Percentiles rank a stretch among this genome's conserved stretches.
Evolutionary conservation across 179 eudicot species (phyloP).

Genomic region (Spergularia azorica): DNA sequence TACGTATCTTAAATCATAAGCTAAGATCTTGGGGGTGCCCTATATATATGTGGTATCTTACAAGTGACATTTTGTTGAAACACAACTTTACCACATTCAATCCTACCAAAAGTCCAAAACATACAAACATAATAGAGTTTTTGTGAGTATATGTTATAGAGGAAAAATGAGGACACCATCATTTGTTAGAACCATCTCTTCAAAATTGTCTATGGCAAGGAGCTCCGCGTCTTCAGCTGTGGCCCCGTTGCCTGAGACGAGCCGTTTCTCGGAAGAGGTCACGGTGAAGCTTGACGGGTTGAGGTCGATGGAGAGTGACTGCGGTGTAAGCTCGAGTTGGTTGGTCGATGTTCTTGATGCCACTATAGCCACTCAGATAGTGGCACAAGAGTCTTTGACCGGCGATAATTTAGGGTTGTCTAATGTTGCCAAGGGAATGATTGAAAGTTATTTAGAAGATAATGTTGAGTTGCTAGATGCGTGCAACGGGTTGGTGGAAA

Average conservation of each 20-base stretch:
- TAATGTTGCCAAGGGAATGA: constrained; percentile 12
- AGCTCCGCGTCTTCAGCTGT: constrained; percentile 13
- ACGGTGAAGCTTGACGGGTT: constrained; percentile 9
- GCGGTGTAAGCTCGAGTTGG: constrained; percentile 22
- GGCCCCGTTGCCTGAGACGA: constrained; percentile 24
- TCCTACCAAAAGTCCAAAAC: too few relatives aligned
- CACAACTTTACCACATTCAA: not conserved
- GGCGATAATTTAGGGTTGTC: not conserved
- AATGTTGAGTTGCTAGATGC: constrained; percentile 32
- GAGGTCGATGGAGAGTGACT: constrained; percentile 13
- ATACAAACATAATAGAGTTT: not conserved
- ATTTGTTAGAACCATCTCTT: constrained; percentile 27
- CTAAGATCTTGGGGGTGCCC: not conserved
- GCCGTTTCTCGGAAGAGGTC: constrained; percentile 18
- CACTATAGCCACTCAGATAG: constrained; percentile 24
- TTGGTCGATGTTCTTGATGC: constrained; percentile 30
- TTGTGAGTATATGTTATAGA: not conserved
- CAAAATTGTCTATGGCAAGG: constrained; percentile 9
- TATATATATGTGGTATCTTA: constrained; percentile 19
- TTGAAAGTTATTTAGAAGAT: constrained; percentile 23
- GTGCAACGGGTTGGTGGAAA: constrained; percentile 31
- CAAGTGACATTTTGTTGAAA: constrained; percentile 12
- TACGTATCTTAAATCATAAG: not conserved
- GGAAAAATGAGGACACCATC: constrained; percentile 29
- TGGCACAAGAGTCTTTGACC: constrained; percentile 21